phyloP scores from a whole-genome alignment of 2,329 filamentous ascomycete species.

The Metarhizium rileyi region DNA sequence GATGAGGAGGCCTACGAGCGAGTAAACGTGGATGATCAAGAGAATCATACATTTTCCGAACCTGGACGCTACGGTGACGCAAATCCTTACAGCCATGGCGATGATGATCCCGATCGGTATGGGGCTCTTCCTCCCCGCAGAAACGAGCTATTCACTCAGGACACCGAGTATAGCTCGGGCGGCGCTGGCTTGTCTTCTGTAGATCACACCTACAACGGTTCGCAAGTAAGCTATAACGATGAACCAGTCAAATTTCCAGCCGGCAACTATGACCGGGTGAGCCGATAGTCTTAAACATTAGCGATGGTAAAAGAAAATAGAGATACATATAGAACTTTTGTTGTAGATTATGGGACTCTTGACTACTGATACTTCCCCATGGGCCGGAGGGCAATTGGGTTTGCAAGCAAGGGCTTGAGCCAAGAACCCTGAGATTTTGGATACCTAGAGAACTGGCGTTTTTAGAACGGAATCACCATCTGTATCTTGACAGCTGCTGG shows the following conservation, averaged over 20 bases:
- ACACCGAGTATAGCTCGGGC: constrained; percentile 37
- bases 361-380: constrained; percentile 1
- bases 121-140: constrained; percentile 26
- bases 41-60: constrained; percentile 26
- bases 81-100: constrained; percentile 28
- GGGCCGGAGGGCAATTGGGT: not conserved
- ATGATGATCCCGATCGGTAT: constrained; percentile 29
- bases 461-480: not conserved
- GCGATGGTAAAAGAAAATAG: not conserved
- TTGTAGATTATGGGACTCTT: constrained; percentile 8
- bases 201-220: constrained; percentile 19
- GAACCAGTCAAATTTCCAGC: constrained; percentile 45
- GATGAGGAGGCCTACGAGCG: constrained; percentile 57
- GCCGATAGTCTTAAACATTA: constrained; percentile 17
- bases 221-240: constrained; percentile 35
- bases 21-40: constrained; percentile 47
- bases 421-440: constrained; percentile 4
- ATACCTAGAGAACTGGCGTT: constrained; percentile 4
- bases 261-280: constrained; percentile 46
- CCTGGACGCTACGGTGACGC: constrained; percentile 25
- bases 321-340: constrained; percentile 5
- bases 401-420: not conserved
- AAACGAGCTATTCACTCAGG: constrained; percentile 38
- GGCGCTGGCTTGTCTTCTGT: constrained; percentile 15
- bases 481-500: constrained; percentile 4